Evolutionary conservation across 2,329 filamentous ascomycete species (phyloP), one percentile per base, ranked within the genome.

Genomic region (Fusarium gaditjirri): DNA sequence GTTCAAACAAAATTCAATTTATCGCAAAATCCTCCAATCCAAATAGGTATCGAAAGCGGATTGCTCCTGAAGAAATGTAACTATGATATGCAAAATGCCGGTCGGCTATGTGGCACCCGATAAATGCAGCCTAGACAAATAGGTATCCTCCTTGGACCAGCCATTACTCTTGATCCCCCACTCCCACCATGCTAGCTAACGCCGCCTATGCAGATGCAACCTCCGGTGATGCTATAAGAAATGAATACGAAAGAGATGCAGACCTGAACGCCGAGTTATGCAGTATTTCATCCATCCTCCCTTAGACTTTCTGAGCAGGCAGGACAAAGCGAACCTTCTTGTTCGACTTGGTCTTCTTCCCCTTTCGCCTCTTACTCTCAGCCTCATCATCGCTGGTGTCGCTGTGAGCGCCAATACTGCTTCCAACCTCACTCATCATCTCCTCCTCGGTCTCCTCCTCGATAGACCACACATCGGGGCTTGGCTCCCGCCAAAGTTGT

Each of bases 391-490:
- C 76, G 54, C 79, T 77, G 57, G 78, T 72, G 38, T 80, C 74
- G 70, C 80, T 81, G 14, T 79, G 71, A 1, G 68, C 75, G 31
- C 67, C 73, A 25, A 77, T 65, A 62, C 77, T 80, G 59, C 78
- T 78, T 50, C 80, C 82, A 76, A 81, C 78, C 75, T 86, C 84
- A 69, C 83, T 84, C 79, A 83, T 78, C 29, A 85, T 77, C 73
- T 88, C 86, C 75, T 87, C 86, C 79, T 88, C 87, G 3, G 85
- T 85, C 80, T 89, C 87, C 77, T 90, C 88, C 78, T 88, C 85
- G 61, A 90, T 90, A 35, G 86, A 86, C 85, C 87, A 90, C 7
- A 90, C 88, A 58, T 89, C 87, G 1, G 87, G 87, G 74, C 87
- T 89, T 11, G 88, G 88, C 79, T 88, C 85, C 41, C 87, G 82